Percentiles rank a stretch among this genome's conserved stretches.
Conservation (phyloP, 208 protist genomes). For the Crithidia brevicula region DNA sequence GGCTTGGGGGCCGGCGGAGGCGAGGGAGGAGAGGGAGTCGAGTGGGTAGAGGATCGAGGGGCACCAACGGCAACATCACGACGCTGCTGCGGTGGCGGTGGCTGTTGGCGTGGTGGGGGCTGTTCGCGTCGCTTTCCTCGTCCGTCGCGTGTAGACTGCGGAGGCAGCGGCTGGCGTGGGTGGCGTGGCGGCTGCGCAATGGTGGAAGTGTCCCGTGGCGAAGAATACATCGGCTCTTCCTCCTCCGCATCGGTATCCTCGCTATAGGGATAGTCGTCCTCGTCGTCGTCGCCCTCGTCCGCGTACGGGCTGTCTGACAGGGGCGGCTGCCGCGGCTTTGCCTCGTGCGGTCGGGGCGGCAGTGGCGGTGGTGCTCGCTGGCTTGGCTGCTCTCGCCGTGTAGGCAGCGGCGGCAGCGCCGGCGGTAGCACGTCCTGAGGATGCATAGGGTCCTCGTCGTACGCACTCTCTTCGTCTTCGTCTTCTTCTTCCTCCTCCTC, state of each 20-base stretch:
- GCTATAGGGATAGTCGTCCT: neutral
- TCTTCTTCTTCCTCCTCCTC: slow-evolving; percentile 29
- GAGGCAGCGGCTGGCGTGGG: neutral
- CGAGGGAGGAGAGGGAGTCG: too few species aligned
- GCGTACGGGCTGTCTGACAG: neutral
- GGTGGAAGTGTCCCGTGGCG: slow-evolving; percentile 10
- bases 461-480: slow-evolving; percentile 8
- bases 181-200: neutral
- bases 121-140: neutral
- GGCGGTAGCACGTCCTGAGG: slow-evolving; percentile 23
- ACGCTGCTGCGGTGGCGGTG: neutral
- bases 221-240: neutral
- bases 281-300: neutral
- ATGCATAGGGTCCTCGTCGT: slow-evolving; percentile 36
- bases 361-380: neutral
- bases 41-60: too few species aligned
- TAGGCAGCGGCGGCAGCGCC: neutral
- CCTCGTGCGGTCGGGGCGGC: neutral
- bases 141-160: neutral
- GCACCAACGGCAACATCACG: too few species aligned
- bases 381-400: neutral
- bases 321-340: too few species aligned
- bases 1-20: neutral
- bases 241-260: neutral
- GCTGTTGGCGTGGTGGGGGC: neutral